These are phyloP conservation scores for Venturia aucupariae DNA, from an alignment of 2,329 filamentous ascomycete species.

Conservation along the genomic window DNA sequence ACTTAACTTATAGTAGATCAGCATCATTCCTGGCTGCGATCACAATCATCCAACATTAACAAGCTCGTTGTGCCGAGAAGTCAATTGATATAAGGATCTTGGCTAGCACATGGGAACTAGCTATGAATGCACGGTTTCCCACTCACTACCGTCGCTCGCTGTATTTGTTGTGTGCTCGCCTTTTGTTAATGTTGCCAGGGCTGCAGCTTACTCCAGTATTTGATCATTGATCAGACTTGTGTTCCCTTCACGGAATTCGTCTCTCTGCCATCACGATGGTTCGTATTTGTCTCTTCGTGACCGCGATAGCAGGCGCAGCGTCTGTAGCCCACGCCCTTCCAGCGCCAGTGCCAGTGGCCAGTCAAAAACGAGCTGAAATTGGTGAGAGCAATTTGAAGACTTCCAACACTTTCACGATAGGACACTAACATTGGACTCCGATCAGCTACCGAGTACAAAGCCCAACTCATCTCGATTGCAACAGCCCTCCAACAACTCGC, in stretches of 20 bases:
- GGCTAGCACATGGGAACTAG: not conserved
- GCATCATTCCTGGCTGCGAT: not conserved
- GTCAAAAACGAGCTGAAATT: not conserved
- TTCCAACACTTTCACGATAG: not conserved
- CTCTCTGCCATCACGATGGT: not conserved
- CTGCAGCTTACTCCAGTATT: not conserved
- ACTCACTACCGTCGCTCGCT: not conserved
- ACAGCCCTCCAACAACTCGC: not conserved
- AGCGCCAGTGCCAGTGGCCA: not conserved
- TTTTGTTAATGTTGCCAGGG: not conserved
- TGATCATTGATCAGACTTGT: not conserved
- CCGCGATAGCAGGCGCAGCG: not conserved
- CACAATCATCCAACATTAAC: not conserved
- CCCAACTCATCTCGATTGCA: not conserved
- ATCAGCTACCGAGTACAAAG: not conserved
- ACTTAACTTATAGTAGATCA: not conserved
- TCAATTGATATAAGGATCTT: not conserved
- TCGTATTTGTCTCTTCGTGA: not conserved
- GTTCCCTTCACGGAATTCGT: not conserved
- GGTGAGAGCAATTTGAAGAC: not conserved
- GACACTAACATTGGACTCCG: not conserved
- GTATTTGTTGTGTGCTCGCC: not conserved
- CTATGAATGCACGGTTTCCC: not conserved
- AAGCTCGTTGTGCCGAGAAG: not conserved
- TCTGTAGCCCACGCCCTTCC: not conserved